A percentile compares a stretch with the other conserved stretches of the same genome.
Conservation (phyloP, 305 asterid genomes). For the Ajuga reptans region DNA sequence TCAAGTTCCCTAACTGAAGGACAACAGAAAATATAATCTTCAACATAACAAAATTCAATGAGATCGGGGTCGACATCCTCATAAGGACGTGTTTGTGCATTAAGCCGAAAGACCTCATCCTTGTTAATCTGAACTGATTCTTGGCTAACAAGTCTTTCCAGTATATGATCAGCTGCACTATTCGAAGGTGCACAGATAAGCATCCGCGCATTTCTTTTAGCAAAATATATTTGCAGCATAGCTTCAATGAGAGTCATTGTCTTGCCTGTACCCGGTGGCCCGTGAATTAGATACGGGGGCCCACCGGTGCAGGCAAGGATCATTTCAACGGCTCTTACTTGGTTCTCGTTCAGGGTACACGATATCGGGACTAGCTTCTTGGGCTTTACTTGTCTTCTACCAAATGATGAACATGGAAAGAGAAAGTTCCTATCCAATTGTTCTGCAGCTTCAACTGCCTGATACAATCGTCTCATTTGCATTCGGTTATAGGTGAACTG, state of each 20-base stretch:
- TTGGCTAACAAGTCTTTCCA: constrained; percentile 49
- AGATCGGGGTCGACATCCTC: constrained; percentile 58
- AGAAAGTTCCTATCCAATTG: constrained; percentile 43
- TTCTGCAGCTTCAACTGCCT: constrained; percentile 72
- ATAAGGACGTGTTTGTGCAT: constrained; percentile 62
- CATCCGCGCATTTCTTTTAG: constrained; percentile 32
- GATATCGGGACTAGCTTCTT: constrained; percentile 46
- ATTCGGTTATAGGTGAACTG: constrained; percentile 60
- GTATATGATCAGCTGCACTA: constrained; percentile 78
- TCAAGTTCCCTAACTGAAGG: constrained; percentile 44
- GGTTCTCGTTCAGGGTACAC: constrained; percentile 55
- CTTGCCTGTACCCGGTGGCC: constrained; percentile 98
- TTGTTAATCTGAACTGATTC: constrained; percentile 25
- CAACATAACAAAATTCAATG: constrained; percentile 48
- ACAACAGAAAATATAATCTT: constrained; percentile 46
- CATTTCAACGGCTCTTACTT: constrained; percentile 52
- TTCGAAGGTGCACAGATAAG: constrained; percentile 95
- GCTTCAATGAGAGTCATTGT: constrained; percentile 77
- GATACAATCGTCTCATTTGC: constrained; percentile 57
- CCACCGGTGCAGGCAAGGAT: constrained; percentile 70
- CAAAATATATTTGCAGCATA: constrained; percentile 55
- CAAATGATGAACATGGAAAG: constrained; percentile 46
- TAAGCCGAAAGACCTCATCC: constrained; percentile 57
- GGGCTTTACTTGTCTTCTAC: constrained; percentile 25
- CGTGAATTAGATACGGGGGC: constrained; percentile 75